phyloP scores from a whole-genome alignment of 805 yeast genomes.

The Lipomyces kockii region DNA sequence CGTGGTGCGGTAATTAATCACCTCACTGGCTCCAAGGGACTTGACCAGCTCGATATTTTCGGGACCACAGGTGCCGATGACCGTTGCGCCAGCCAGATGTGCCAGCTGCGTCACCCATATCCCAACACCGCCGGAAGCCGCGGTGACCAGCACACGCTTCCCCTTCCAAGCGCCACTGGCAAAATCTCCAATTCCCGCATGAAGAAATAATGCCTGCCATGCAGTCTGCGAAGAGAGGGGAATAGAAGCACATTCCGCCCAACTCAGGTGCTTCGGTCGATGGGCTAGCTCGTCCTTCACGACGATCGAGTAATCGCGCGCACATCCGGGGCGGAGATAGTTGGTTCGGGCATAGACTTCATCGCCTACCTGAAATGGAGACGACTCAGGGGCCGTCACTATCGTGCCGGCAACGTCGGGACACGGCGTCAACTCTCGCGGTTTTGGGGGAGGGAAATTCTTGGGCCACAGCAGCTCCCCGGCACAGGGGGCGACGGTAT shows the following conservation, averaged over 20 bases:
- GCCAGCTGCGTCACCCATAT: slow-evolving; percentile 2
- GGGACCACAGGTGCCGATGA: slow-evolving; percentile 1
- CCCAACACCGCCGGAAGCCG: slow-evolving; percentile 11
- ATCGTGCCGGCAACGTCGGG: not conserved
- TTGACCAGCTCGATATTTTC: not conserved
- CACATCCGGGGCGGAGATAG: not conserved
- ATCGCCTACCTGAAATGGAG: not conserved
- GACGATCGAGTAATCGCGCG: slow-evolving; percentile 2
- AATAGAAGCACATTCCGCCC: not conserved
- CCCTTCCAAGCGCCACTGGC: not conserved
- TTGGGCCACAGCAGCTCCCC: slow-evolving; percentile 1
- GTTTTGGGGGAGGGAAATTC: not conserved
- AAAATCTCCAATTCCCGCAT: not conserved
- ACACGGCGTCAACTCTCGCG: not conserved
- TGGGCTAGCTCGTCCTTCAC: not conserved
- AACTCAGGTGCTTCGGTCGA: not conserved
- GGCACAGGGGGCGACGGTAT: not conserved
- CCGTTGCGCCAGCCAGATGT: not conserved
- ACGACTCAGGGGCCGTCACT: not conserved
- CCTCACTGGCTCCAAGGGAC: slow-evolving; percentile 3
- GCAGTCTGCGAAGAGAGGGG: slow-evolving; percentile 1
- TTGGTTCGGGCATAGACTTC: not conserved
- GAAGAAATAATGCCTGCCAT: not conserved
- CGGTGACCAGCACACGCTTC: slow-evolving; percentile 2
- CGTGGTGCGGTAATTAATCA: not conserved